Evolutionary conservation across 108 stramenopile species (phyloP), one percentile per base, ranked within the genome.

Genomic region (Phaeodactylum tricornutum): DNA sequence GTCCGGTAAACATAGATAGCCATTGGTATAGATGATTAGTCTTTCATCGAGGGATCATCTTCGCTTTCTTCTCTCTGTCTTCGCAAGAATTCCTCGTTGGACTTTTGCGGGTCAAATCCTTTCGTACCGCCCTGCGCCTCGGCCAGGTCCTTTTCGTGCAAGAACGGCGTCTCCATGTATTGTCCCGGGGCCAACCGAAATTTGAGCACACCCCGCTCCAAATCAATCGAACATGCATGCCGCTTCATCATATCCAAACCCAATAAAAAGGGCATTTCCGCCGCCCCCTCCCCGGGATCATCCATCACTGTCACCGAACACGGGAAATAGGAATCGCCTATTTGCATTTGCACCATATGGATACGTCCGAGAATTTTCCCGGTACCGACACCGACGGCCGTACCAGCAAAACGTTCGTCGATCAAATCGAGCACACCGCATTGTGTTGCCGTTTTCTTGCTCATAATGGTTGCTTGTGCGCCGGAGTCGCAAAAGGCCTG

Each of bases 191-290:
- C 54, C 15, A 79, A 14, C 7, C 64, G 64, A 52, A 88, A 87
- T 16, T 59, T 51, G 29, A 91, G 59, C 0, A 53, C 59, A 53
- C 80, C 77, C 38, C 57, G 52, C 21, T 50, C 56, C 47, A 98
- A 70, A 71, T 98, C 93, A 49, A 98, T 94, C 34, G 33, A 50
- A 64, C 92, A 92, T 12, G 77, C 79, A 71, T 96, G 93, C 14
- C 94, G 72, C 56, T 81, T 91, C 32, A 97, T 67, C 93, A 96
- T 96, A 71, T 98, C 97, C 43, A 98, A 69, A 23, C 97, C 97
- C 24, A 97, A 76, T 21, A 98, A 57, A 43, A 96, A 85, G 42
- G 96, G 96, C 73, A 98, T 92, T 58, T 94, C 92, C 42, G 84
- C 79, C 24, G 81, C 72, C n/a, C 71, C 74, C 22, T 37, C 17